A percentile compares a stretch with the other conserved stretches of the same genome.
Evolutionary conservation across 1,284 basidiomycete species (phyloP).

Genomic region (Austroboletus niveus): DNA sequence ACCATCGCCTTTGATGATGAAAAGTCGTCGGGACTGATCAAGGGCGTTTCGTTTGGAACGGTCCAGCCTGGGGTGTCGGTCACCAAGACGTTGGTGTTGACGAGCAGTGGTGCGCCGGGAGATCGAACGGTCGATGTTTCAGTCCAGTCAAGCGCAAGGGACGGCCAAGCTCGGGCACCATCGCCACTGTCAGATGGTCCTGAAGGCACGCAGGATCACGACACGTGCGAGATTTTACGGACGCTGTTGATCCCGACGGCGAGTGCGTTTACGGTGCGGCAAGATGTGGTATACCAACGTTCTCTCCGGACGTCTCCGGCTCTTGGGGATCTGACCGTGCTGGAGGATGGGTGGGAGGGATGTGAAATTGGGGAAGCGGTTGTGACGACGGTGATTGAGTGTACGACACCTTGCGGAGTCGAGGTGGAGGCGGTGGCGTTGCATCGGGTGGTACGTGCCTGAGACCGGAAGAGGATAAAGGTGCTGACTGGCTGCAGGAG

Average conservation of each 20-base stretch:
- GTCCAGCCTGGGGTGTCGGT: slow-evolving; percentile 54
- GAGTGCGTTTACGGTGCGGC: slow-evolving; percentile 50
- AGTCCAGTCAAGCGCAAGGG: slow-evolving; percentile 52
- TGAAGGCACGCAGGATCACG: slow-evolving; percentile 9
- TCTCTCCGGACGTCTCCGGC: slow-evolving; percentile 25
- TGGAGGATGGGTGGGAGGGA: slow-evolving; percentile 56
- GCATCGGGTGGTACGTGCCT: slow-evolving; percentile 44
- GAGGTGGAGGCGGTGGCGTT: slow-evolving; percentile 50
- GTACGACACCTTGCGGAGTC: slow-evolving; percentile 51
- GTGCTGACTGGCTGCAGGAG: slow-evolving; percentile 38
- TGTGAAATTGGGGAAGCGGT: slow-evolving; percentile 53
- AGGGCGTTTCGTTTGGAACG: slow-evolving; percentile 63
- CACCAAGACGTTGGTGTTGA: slow-evolving; percentile 59
- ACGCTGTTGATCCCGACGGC: slow-evolving; percentile 61
- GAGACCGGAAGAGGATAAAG: not conserved
- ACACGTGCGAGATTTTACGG: slow-evolving; percentile 55
- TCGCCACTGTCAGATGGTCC: slow-evolving; percentile 11
- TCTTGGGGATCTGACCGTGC: slow-evolving; percentile 52
- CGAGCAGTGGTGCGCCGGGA: slow-evolving; percentile 57
- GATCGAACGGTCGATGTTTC: slow-evolving; percentile 74
- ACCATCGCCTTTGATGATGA: slow-evolving; percentile 59
- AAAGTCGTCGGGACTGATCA: slow-evolving; percentile 67
- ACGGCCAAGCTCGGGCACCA: not conserved
- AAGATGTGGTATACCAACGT: slow-evolving; percentile 51
- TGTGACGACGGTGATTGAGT: slow-evolving; percentile 50